These are phyloP conservation scores for Aegilops tauschii DNA, from an alignment of 176 grass and related monocot genomes.

Conservation along the genomic window DNA sequence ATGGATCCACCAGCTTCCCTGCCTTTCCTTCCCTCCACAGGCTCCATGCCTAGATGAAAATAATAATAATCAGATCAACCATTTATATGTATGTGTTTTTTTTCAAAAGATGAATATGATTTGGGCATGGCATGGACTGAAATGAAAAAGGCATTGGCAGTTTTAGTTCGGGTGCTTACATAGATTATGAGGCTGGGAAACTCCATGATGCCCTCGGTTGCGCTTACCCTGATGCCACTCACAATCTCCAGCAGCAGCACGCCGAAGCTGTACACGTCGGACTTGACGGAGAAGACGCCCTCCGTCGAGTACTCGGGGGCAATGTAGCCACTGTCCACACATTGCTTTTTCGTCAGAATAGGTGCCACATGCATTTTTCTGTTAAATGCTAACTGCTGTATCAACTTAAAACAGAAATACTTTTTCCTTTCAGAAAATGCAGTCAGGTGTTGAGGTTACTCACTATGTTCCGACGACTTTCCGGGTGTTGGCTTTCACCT, in stretches of 20 bases:
- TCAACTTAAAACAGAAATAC: neutral
- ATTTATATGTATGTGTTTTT: neutral
- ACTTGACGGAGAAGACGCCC: constrained; percentile 58
- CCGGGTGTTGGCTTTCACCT: constrained; percentile 53
- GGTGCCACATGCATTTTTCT: neutral
- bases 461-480: constrained; percentile 68
- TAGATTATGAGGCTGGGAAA: constrained; percentile 55
- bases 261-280: constrained; percentile 71
- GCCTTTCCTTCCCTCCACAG: constrained; percentile 53
- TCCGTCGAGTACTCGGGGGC: constrained; percentile 60
- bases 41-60: constrained; percentile 41
- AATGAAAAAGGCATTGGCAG: neutral
- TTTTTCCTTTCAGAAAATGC: neutral
- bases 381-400: neutral
- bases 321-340: constrained; percentile 57
- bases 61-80: neutral
- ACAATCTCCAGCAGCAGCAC: constrained; percentile 58
- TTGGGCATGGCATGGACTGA: neutral
- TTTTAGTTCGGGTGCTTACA: constrained; percentile 32
- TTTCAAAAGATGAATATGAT: neutral
- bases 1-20: constrained; percentile 39
- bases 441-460: neutral
- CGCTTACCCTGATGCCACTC: constrained; percentile 49
- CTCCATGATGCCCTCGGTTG: constrained; percentile 25
- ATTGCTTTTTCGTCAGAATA: neutral